Percentiles rank a stretch among this genome's conserved stretches.
These are phyloP conservation scores for Leccinum huronense DNA, from an alignment of 1,284 basidiomycete species.

Conservation along the genomic window DNA sequence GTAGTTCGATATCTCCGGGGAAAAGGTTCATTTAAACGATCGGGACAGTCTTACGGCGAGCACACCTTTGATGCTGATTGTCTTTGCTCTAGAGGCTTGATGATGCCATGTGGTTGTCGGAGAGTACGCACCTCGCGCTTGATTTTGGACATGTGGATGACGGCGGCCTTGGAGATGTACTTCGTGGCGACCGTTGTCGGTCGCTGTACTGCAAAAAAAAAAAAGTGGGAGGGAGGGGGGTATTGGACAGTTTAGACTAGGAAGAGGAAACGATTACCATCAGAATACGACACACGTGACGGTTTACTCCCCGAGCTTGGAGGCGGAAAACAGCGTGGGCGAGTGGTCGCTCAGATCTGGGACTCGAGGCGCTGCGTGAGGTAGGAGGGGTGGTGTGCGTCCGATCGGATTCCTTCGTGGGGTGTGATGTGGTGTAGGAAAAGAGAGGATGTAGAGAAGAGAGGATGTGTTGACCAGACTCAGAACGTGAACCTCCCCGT, in stretches of 20 bases:
- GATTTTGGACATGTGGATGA: conserved; percentile 89
- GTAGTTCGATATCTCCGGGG: background rate
- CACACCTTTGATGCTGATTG: background rate
- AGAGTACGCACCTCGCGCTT: conserved; percentile 93
- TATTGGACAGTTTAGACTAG: conserved; percentile 16
- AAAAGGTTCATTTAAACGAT: background rate
- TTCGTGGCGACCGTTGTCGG: conserved; percentile 82
- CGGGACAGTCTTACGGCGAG: conserved; percentile 40
- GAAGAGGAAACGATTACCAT: conserved; percentile 13
- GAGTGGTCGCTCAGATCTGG: conserved; percentile 25
- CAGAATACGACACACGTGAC: conserved; percentile 56
- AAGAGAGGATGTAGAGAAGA: too few relatives aligned
- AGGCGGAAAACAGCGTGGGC: conserved; percentile 43
- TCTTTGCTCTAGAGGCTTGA: conserved; percentile 53
- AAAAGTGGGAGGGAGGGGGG: conserved; percentile 4
- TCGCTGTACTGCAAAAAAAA: conserved; percentile 48
- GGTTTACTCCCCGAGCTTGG: conserved; percentile 77
- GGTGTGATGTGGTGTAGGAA: too few relatives aligned
- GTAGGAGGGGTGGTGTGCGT: too few relatives aligned
- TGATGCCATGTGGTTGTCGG: conserved; percentile 84
- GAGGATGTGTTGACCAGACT: too few relatives aligned
- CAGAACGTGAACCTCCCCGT: too few relatives aligned
- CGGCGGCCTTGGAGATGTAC: conserved; percentile 86
- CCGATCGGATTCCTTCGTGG: too few relatives aligned
- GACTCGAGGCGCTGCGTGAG: background rate